A percentile compares a stretch with the other conserved stretches of the same genome.
These are phyloP conservation scores for Coprinellus aureogranulatus DNA, from an alignment of 768 basidiomycete species.

Conservation along the genomic window DNA sequence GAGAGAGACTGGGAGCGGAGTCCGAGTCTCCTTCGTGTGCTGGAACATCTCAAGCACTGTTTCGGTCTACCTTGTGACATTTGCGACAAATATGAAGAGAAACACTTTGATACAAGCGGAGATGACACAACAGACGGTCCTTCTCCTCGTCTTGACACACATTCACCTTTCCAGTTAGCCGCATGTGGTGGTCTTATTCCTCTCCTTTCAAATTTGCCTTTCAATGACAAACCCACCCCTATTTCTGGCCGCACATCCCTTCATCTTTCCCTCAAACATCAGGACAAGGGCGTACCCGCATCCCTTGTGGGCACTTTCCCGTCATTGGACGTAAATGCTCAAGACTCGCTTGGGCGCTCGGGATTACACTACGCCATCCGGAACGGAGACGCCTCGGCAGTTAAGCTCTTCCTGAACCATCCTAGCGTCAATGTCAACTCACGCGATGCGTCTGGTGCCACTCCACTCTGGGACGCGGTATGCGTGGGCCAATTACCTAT, in stretches of 20 bases:
- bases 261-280: background rate
- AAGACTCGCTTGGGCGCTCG: background rate
- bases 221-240: background rate
- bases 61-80: no score
- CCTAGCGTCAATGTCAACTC: background rate
- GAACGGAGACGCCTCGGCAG: background rate
- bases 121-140: no score
- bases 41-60: no score
- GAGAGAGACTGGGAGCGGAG: no score
- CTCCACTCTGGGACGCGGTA: background rate
- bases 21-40: no score
- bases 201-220: background rate
- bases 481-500: background rate
- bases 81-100: background rate
- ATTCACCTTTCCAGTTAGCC: background rate
- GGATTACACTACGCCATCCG: background rate
- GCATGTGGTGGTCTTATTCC: background rate
- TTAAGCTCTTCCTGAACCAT: background rate
- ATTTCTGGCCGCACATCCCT: background rate
- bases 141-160: background rate
- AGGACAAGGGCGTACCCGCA: background rate
- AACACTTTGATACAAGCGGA: background rate
- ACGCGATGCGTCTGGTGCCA: background rate
- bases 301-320: background rate
- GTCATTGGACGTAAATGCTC: background rate